Conservation (phyloP, 1,139 yeast genomes). For the Pichia sp. region DNA sequence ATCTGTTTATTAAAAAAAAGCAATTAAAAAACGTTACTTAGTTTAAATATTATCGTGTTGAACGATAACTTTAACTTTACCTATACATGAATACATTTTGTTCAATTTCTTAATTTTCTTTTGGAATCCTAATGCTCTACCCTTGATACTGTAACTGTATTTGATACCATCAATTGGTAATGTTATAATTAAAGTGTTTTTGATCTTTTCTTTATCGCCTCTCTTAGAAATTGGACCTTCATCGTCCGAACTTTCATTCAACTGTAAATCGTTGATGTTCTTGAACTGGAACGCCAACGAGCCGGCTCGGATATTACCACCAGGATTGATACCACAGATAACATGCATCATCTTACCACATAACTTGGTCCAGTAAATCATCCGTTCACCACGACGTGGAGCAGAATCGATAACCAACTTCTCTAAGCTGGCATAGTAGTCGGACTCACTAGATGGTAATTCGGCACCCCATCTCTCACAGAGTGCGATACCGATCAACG, state of each 20-base stretch:
- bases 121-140: slow-evolving; percentile 50
- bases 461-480: slow-evolving; percentile 80
- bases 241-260: slow-evolving; percentile 3
- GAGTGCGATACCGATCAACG: slow-evolving; percentile 62
- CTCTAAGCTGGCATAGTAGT: slow-evolving; percentile 42
- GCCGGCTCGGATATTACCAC: slow-evolving; percentile 63
- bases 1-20: neutral
- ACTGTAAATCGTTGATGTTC: slow-evolving; percentile 12
- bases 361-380: slow-evolving; percentile 64
- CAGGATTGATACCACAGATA: slow-evolving; percentile 72
- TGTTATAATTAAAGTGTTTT: slow-evolving; percentile 38
- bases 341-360: slow-evolving; percentile 69
- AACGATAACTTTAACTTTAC: slow-evolving; percentile 40
- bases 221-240: neutral
- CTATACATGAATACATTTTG: slow-evolving; percentile 32
- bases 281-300: slow-evolving; percentile 37
- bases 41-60: slow-evolving; percentile 28
- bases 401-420: slow-evolving; percentile 45
- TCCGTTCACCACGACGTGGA: slow-evolving; percentile 42
- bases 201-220: slow-evolving; percentile 17
- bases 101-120: slow-evolving; percentile 49
- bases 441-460: slow-evolving; percentile 51
- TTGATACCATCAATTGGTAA: slow-evolving; percentile 49
- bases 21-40: neutral
- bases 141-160: slow-evolving; percentile 54